Percentiles rank a stretch among this genome's conserved stretches.
Evolutionary conservation across 192 early-diverging fungal genomes (phyloP).

Genomic region (Spinellus fusiger): DNA sequence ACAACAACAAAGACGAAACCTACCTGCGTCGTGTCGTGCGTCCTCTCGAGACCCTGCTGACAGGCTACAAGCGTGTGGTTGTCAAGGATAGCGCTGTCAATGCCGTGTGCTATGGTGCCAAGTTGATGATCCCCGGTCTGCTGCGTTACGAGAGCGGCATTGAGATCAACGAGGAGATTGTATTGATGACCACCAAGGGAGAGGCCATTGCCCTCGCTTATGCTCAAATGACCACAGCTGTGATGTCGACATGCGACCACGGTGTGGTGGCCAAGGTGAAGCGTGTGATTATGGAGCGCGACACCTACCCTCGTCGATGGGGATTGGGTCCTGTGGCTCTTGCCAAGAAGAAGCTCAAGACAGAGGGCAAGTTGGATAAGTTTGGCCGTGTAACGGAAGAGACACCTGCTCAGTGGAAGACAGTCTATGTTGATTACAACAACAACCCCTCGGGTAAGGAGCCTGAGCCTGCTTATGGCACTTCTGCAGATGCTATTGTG

Average conservation of each 20-base stretch:
- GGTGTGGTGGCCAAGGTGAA: conserved; percentile 97
- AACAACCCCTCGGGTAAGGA: conserved; percentile 31
- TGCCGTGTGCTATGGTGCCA: conserved; percentile 98
- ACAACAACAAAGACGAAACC: conserved; percentile 96
- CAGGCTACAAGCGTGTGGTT: conserved; percentile 93
- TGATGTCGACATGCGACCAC: conserved; percentile 67
- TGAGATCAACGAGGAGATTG: conserved; percentile 95
- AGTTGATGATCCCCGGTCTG: conserved; percentile 97
- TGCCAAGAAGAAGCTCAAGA: conserved; percentile 98
- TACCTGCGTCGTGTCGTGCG: conserved; percentile 92
- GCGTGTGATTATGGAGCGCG: conserved; percentile 99
- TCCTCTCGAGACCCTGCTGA: conserved; percentile 91
- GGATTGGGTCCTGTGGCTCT: conserved; percentile 92
- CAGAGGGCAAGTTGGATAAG: conserved; percentile 98
- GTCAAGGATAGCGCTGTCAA: conserved; percentile 99
- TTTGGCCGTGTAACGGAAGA: conserved; percentile 85
- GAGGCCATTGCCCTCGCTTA: conserved; percentile 98
- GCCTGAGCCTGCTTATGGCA: conserved; percentile 18
- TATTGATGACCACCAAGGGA: conserved; percentile 99
- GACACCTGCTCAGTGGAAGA: conserved; percentile 82
- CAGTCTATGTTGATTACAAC: conserved; percentile 65
- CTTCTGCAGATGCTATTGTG: conserved; percentile 15
- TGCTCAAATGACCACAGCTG: conserved; percentile 95
- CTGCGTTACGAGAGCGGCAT: conserved; percentile 93
- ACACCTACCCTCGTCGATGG: conserved; percentile 98